A percentile compares a stretch with the other conserved stretches of the same genome.
Conservation (phyloP, 352 stramenopile genomes). For the Globisporangium okanoganense region DNA sequence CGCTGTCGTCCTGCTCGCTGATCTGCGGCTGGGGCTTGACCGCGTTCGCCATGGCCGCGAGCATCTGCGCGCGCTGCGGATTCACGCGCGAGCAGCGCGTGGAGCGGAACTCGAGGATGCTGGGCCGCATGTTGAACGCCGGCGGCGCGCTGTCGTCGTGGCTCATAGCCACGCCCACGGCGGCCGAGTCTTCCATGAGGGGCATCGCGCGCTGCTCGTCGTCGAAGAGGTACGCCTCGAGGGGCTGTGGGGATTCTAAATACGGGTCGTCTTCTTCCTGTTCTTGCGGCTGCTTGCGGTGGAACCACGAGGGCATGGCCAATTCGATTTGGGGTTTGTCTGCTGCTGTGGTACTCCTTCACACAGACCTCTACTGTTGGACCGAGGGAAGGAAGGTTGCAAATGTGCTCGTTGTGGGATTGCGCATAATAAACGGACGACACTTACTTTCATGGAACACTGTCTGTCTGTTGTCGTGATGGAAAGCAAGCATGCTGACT, state of each 20-base stretch:
- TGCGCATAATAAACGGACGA: no score
- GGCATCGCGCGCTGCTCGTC: conserved; percentile 4
- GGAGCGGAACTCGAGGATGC: conserved; percentile 43
- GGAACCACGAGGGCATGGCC: conserved; percentile 15
- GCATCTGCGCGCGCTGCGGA: conserved; percentile 44
- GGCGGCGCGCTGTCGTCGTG: conserved; percentile 10
- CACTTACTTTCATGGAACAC: no score
- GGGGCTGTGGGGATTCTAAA: not conserved
- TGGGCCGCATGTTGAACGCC: conserved; percentile 26
- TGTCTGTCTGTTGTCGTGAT: no score
- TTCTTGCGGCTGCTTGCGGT: not conserved
- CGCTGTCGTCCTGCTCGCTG: conserved; percentile 1
- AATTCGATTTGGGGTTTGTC: not conserved
- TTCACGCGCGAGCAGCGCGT: conserved; percentile 46
- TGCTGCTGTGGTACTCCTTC: not conserved
- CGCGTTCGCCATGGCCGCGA: conserved; percentile 26
- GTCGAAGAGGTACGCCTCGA: conserved; percentile 12
- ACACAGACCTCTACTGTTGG: not conserved
- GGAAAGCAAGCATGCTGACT: no score
- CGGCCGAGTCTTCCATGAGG: conserved; percentile 12
- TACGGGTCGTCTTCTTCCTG: not conserved
- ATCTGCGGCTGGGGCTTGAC: conserved; percentile 6
- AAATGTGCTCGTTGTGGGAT: no score
- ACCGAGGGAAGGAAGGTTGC: no score
- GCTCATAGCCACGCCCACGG: conserved; percentile 17